Evolutionary conservation across 352 stramenopile genomes (phyloP), one percentile per base, ranked within the genome.

Genomic region (Albugo laibachii): DNA sequence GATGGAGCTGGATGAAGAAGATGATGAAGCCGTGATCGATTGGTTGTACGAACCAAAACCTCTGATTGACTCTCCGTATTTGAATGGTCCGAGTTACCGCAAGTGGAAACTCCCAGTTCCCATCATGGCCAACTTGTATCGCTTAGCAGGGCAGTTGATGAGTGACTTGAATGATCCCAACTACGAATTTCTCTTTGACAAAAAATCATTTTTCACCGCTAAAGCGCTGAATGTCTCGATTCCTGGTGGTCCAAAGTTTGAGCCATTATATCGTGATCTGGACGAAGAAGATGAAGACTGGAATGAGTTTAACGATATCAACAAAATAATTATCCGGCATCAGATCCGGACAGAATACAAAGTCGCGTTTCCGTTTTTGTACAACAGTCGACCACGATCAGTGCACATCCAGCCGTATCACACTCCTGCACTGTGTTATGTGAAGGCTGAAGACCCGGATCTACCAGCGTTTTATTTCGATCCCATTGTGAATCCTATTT

Each of bases 221-320:
- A 99, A 99, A 64, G 95, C 95, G n/a, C 65, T 99, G 21, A 99
- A 99, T 69, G 73, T 98, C 10, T 92, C 95, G 21, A 99, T 99
- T 61, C 95, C 95, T 0, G 95, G 95, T 27, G 96, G 96, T 10
- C 95, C 96, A 13, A 99, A 98, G 71, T 99, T 99, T 58, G 96
- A 99, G 64, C 96, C 96, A 13, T 69, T 99, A 14, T 99, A 95
- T 59, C 83, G 92, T n/a, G 95, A 99, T 64, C 56, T 96, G 11
- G 92, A 97, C 49, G 87, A 97, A 42, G 92, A 98, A 47, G 95
- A 99, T 51, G 94, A 99, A 55, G 96, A 99, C 69, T 99, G 96
- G 96, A 99, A 99, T 73, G 96, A 99, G 62, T 99, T 99, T 68
- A 99, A 99, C 56, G 96, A 99, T 65, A 97, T 99, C 61, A 97